Evolutionary conservation across 495 filamentous ascomycete species (phyloP).

Genomic region (Chaetomium cochliodes): DNA sequence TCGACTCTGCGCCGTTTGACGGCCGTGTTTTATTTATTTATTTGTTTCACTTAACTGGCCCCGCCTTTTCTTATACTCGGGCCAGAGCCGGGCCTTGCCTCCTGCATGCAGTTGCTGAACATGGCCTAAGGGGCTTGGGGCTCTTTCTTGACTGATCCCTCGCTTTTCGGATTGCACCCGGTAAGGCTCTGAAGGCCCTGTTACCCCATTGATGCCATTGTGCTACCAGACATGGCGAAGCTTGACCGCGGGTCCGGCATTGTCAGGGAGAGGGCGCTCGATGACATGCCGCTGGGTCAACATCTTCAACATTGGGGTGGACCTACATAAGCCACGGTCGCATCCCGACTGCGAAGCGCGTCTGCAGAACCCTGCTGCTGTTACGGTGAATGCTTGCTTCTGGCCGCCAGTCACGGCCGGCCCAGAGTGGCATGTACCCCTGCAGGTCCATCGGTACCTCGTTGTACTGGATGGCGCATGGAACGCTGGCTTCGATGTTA

Average conservation of each 20-base stretch:
- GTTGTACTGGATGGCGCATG: slow-evolving; percentile 32
- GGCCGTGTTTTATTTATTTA: slow-evolving; percentile 4
- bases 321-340: slow-evolving; percentile 17
- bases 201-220: not conserved
- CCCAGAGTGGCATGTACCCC: slow-evolving; percentile 32
- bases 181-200: not conserved
- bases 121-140: slow-evolving; percentile 18
- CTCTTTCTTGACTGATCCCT: not conserved
- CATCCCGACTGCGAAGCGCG: slow-evolving; percentile 25
- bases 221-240: not conserved
- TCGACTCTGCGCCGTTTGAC: slow-evolving; percentile 19
- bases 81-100: slow-evolving; percentile 14
- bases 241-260: not conserved
- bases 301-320: slow-evolving; percentile 9
- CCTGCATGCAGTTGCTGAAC: slow-evolving; percentile 26
- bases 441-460: slow-evolving; percentile 33
- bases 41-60: not conserved
- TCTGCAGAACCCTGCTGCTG: slow-evolving; percentile 24
- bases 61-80: slow-evolving; percentile 24
- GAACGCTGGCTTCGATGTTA: slow-evolving; percentile 18
- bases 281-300: not conserved
- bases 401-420: slow-evolving; percentile 11
- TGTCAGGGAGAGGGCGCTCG: slow-evolving; percentile 1
- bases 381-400: slow-evolving; percentile 16
- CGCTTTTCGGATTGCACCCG: not conserved